A percentile compares a stretch with the other conserved stretches of the same genome.
Evolutionary conservation across 148 eudicot species (phyloP).

Genomic region (Agrostemma githago): DNA sequence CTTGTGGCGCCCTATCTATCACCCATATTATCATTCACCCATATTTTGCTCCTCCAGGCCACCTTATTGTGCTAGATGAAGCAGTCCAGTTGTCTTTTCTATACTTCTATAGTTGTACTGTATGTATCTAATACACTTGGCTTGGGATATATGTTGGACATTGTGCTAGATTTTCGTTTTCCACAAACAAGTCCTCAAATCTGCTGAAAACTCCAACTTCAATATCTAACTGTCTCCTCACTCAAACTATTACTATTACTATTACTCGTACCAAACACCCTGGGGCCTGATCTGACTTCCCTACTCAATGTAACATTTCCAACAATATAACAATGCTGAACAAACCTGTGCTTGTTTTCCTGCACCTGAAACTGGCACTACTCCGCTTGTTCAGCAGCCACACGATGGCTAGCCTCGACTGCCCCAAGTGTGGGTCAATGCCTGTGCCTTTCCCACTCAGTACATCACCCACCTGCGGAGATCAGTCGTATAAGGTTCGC

Average conservation of each 20-base stretch:
- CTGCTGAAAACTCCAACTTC: background rate
- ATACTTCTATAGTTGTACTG: too few species aligned
- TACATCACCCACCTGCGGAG: constrained; percentile 41
- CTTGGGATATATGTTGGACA: background rate
- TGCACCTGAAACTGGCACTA: background rate
- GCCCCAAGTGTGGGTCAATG: constrained; percentile 23
- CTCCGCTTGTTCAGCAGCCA: background rate
- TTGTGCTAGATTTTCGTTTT: background rate
- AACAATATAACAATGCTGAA: background rate
- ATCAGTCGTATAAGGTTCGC: constrained; percentile 39
- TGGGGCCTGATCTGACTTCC: background rate
- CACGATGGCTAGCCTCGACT: constrained; percentile 2
- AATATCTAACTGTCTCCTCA: background rate
- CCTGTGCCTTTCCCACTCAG: constrained; percentile 32
- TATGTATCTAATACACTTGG: too few species aligned
- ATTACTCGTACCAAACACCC: too few species aligned
- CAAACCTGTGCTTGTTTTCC: background rate
- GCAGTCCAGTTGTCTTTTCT: too few species aligned
- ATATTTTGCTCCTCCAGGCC: too few species aligned
- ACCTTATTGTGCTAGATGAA: too few species aligned
- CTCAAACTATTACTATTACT: too few species aligned
- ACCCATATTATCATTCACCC: too few species aligned
- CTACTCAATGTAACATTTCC: background rate
- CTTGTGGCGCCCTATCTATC: too few species aligned
- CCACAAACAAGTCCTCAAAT: background rate